Evolutionary conservation across 192 early-diverging fungal genomes (phyloP), one percentile per base, ranked within the genome.

Genomic region (Rhizoclosmatium globosum): DNA sequence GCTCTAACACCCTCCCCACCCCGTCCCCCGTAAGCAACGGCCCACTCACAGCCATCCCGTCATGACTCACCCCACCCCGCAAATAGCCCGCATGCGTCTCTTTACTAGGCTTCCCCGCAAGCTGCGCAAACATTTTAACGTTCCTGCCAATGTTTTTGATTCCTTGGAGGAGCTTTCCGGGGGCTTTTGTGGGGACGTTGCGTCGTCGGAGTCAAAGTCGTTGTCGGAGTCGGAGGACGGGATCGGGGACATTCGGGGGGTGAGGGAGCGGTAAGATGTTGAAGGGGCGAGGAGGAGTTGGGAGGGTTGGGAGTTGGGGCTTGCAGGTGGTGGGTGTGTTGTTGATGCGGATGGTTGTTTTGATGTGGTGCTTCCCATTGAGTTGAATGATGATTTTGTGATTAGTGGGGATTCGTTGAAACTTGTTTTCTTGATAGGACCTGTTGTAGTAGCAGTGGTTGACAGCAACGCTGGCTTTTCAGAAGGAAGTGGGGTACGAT

Each of bases 111-210:
- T 65, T 65, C 38, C 64, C 67, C 17, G 39, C 45, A 13, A 68
- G n/a, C 2, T 21, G 11, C 11, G 67, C 67, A 50, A 72, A 47
- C 7, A 46, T 46, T 57, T 72, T 72, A 1, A 72, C 70, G 38
- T 72, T 72, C n/a, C 21, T 50, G 11, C 70, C 70, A 50, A 72
- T 57, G 47, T 72, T 72, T 47, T 72, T 72, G 6, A 72, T 57
- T 9, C 70, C 70, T 38, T 44, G 53, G 15, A 72, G 31, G 41
- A 72, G 56, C 53, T 72, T 72, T 57, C 56, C 11, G 15, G 19
- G 17, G 4, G 70, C 23, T 41, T 64, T 38, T 7, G 15, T 21
- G 23, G 13, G 23, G 41, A 13, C 3, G 62, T 2, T 13, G 62
- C 21, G 21, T 64, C 62, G 13, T 64, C 62, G 2, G 31, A 15